A percentile compares a stretch with the other conserved stretches of the same genome.
These are phyloP conservation scores for Lichtheimia ornata DNA, from an alignment of 371 early-diverging fungal genomes.

Conservation along the genomic window DNA sequence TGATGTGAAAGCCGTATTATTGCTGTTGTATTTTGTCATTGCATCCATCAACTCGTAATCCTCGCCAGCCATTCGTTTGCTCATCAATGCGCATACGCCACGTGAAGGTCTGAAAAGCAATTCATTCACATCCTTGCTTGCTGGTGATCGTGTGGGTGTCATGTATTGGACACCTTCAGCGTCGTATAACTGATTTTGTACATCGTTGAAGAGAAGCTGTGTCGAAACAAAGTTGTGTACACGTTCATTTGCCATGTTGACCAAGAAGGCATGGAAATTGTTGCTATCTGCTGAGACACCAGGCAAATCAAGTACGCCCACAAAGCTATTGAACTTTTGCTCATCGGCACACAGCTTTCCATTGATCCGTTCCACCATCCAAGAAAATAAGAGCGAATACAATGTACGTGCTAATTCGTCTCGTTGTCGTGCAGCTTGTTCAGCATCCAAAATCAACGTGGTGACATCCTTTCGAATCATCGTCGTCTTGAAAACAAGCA, in stretches of 20 bases:
- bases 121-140: slow-evolving; percentile 33
- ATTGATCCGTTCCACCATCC: slow-evolving; percentile 91
- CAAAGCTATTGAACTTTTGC: slow-evolving; percentile 67
- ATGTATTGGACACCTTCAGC: slow-evolving; percentile 46
- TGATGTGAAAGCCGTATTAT: slow-evolving; percentile 44
- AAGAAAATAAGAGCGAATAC: slow-evolving; percentile 82
- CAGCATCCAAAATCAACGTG: slow-evolving; percentile 82
- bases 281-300: slow-evolving; percentile 38
- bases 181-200: slow-evolving; percentile 7
- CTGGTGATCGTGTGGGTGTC: slow-evolving; percentile 1
- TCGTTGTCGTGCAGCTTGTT: slow-evolving; percentile 75
- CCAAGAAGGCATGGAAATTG: slow-evolving; percentile 74
- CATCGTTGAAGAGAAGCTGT: slow-evolving; percentile 3
- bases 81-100: slow-evolving; percentile 60
- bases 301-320: slow-evolving; percentile 74
- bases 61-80: slow-evolving; percentile 39
- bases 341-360: slow-evolving; percentile 66
- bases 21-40: slow-evolving; percentile 43
- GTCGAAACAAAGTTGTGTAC: slow-evolving; percentile 50
- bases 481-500: slow-evolving; percentile 85
- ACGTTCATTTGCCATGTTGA: slow-evolving; percentile 85
- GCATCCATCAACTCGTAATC: slow-evolving; percentile 43
- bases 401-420: slow-evolving; percentile 78
- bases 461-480: slow-evolving; percentile 81
- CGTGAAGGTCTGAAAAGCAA: slow-evolving; percentile 47